Base-by-base conservation (phyloP, 192 early-diverging fungal species). In the Thamnidium elegans region DNA sequence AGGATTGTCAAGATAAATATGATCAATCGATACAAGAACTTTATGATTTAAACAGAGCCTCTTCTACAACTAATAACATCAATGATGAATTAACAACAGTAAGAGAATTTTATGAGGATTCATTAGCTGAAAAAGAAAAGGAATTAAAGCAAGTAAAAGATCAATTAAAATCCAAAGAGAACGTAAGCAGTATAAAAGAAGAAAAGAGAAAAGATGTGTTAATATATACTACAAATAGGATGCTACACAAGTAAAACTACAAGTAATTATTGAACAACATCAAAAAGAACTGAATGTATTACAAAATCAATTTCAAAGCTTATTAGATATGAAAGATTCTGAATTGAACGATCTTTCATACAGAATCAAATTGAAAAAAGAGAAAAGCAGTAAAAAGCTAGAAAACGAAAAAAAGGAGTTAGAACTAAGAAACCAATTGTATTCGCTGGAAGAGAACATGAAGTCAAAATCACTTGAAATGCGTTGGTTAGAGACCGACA, bases 321-420 rank as follows among this genome's bases (percentile, higher is more conserved):
- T 70, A 21, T 44, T 70, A 13, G 62, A 65, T n/a, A 65, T 44
- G 19, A 74, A 74, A 26, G 68, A 74, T 14, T 21, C 21, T 7
- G 67, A 74, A 19, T 13, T 74, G 6, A 56, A 74, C 14, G 67
- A 65, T 0, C 48, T 53, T 30, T 47, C 32, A 10, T 31, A 61
- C 31, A 17, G 58, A 20, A 43, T 65, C 13, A 65, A 55, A 39
- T 59, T 39, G 6, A 30, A 50, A 3, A 65, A 55, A 39, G 64
- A 39, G 6, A 30, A 50, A 15, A 50, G 36, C 11, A 50, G 42
- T 39, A 65, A 51, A 23, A 43, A 26, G 13, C 51, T 65, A 14
- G 45, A 50, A 21, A 14, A 31, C 4, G 61, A 51, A 21, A 51
- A 63, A 19, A 19, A 7, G 14, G 19, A 50, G 10, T 30, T 19